Evolutionary conservation across 1,284 basidiomycete species (phyloP), one percentile per base, ranked within the genome.

Genomic region (Irpex sp.): DNA sequence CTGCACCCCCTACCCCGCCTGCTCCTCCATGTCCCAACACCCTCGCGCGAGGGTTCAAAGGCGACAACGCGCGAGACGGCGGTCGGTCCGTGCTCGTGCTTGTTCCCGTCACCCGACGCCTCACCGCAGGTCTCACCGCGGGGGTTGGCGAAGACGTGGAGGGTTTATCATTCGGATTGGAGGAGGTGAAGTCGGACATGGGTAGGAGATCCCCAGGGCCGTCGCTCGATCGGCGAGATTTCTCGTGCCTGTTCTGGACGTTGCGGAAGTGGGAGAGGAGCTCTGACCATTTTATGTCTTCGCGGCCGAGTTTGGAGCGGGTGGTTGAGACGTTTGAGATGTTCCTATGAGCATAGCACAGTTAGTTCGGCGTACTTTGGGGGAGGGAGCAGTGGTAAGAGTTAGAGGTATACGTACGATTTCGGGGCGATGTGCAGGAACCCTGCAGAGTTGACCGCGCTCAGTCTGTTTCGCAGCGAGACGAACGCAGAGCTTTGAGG

Each of bases 401-500:
- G 15, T 26, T 5, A 54, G 21, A 13, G 21, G 4, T 36, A 37
- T 36, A 37, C 76, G 57, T 67, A 94, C 92, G 89, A 79, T 76
- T 92, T 91, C 0, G 93, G 90, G 17, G 90, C 88, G 58, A 93
- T 93, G 62, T 97, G 93, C 3, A 97, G 76, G 75, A 95, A 97
- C 0, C 97, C 97, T 8, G 95, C 88, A 1, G 96, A 94, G 74
- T 97, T 97, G 53, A 99, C 95, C 1, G 96, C 95, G 67, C 92
- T 95, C 39, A 99, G 78, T 39, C 97, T 88, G 74, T 98, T 98
- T 43, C 97, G 86, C 15, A 99, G 82, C 1, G 97, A 98, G 5
- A 96, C 88, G 72, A 99, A 99, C 0, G 97, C 97, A 47, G 92
- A 92, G 72, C 94, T 97, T 78, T 99, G 97, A 0, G 97, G 97